Percentiles rank a stretch among this genome's conserved stretches.
Conservation (phyloP, 257 asterid species). For the Gentiana dahurica region DNA sequence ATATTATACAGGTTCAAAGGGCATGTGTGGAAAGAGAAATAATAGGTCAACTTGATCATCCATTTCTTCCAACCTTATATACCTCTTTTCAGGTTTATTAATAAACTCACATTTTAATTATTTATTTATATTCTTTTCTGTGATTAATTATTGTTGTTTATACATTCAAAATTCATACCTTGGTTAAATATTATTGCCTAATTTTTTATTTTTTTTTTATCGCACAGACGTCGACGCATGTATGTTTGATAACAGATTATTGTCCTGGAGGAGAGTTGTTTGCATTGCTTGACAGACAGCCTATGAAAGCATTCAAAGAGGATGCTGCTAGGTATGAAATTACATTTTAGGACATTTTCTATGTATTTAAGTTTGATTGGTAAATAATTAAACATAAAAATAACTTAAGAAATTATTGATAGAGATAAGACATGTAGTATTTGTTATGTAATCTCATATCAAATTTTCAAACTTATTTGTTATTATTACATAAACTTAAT, state of each 20-base stretch:
- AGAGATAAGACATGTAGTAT: too few species aligned
- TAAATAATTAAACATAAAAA: too few species aligned
- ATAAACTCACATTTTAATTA: not conserved
- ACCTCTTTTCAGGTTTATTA: constrained; percentile 77
- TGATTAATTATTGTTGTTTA: too few species aligned
- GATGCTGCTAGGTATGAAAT: constrained; percentile 76
- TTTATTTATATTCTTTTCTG: not conserved
- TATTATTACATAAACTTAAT: too few species aligned
- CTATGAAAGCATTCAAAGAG: constrained; percentile 82
- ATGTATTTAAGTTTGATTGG: too few species aligned
- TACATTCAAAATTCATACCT: not conserved
- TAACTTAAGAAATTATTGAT: too few species aligned
- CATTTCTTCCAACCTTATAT: constrained; percentile 90
- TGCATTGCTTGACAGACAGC: constrained; percentile 90
- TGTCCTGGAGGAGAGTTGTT: constrained; percentile 95
- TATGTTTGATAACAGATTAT: constrained; percentile 94
- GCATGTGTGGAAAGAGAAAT: constrained; percentile 93
- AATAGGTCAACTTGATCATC: constrained; percentile 86
- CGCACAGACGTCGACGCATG: constrained; percentile 86
- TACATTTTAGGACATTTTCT: too few species aligned
- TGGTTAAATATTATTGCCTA: not conserved
- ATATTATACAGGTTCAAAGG: constrained; percentile 71
- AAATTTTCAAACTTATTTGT: too few species aligned
- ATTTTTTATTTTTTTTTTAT: constrained; percentile 13
- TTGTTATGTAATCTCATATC: too few species aligned